phyloP scores from a whole-genome alignment of 441 rosid genomes.

The Biscutella auriculata region DNA sequence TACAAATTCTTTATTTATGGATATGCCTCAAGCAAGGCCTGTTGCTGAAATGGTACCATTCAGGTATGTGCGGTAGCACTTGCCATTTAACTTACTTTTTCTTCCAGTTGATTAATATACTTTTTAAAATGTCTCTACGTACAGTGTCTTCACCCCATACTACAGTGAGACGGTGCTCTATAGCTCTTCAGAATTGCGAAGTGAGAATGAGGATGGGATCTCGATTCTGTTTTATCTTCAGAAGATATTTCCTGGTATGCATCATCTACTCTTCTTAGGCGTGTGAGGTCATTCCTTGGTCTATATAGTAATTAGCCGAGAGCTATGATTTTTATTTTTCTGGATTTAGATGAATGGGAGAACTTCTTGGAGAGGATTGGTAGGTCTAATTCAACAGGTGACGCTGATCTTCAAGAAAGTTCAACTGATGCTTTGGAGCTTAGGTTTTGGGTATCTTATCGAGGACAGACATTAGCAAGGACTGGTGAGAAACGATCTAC shows the following conservation, averaged over 20 bases:
- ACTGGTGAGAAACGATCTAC: conserved; percentile 50
- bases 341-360: conserved; percentile 83
- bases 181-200: conserved; percentile 80
- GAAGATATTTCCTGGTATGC: conserved; percentile 92
- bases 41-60: conserved; percentile 88
- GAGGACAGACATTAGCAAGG: conserved; percentile 93
- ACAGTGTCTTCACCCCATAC: conserved; percentile 98
- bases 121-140: conserved; percentile 14
- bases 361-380: conserved; percentile 91
- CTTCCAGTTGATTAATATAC: conserved; percentile 8
- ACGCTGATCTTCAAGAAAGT: conserved; percentile 62
- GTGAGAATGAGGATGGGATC: conserved; percentile 98
- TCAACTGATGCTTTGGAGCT: conserved; percentile 81
- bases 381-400: conserved; percentile 52
- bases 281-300: conserved; percentile 2
- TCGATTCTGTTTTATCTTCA: conserved; percentile 96
- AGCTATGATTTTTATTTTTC: background rate
- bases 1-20: conserved; percentile 88
- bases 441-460: conserved; percentile 94
- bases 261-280: conserved; percentile 11
- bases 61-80: conserved; percentile 34
- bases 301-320: background rate
- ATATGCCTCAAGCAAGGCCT: conserved; percentile 86
- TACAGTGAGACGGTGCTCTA: conserved; percentile 98
- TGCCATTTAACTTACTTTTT: background rate